phyloP scores from a whole-genome alignment of 164 flowering plant species.

The Chloranthus sessilifolius region DNA sequence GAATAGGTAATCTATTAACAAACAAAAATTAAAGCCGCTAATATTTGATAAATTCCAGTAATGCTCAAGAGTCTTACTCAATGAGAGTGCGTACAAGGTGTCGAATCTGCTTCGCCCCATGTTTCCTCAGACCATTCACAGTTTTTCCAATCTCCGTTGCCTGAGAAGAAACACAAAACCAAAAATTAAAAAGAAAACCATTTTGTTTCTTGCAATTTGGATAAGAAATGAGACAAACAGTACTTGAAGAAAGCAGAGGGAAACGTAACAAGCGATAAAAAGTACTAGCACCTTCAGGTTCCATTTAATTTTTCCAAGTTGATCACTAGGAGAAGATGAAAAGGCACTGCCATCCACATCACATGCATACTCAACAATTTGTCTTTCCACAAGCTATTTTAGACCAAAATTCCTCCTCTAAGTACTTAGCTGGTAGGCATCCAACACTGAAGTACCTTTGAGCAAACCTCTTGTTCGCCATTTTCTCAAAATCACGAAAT shows the following conservation, averaged over 20 bases:
- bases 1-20: background rate
- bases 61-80: slow-evolving; percentile 37
- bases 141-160: slow-evolving; percentile 89
- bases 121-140: slow-evolving; percentile 63
- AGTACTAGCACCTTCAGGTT: slow-evolving; percentile 73
- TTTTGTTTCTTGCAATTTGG: too few species aligned
- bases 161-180: slow-evolving; percentile 47
- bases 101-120: slow-evolving; percentile 52
- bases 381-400: slow-evolving; percentile 92
- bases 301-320: slow-evolving; percentile 95
- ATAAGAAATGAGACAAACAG: too few species aligned
- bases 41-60: background rate
- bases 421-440: slow-evolving; percentile 72
- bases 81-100: slow-evolving; percentile 54
- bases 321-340: slow-evolving; percentile 78
- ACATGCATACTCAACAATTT: slow-evolving; percentile 93
- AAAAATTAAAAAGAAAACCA: background rate
- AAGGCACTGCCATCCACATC: slow-evolving; percentile 99
- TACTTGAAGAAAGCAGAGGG: too few species aligned
- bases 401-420: slow-evolving; percentile 97
- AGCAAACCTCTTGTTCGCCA: slow-evolving; percentile 94
- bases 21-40: background rate
- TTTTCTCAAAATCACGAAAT: slow-evolving; percentile 92
- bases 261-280: too few species aligned
- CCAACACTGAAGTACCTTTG: slow-evolving; percentile 89